A percentile compares a stretch with the other conserved stretches of the same genome.
Evolutionary conservation across 495 filamentous ascomycete species (phyloP).

Genomic region (Staphylotrichum longicolle): DNA sequence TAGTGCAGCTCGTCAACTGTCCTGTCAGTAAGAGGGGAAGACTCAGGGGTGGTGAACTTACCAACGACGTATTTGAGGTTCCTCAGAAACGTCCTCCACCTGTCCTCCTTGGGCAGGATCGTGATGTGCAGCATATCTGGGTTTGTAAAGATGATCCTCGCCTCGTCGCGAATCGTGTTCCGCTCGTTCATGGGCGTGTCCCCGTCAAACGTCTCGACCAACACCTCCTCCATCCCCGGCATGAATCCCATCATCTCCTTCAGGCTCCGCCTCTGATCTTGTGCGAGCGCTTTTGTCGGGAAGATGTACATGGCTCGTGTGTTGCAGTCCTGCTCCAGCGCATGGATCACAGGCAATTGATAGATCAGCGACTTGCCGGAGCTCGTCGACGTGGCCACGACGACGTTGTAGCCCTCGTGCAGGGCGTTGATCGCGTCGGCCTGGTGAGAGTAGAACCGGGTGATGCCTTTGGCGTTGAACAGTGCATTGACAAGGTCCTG

Average conservation of each 20-base stretch:
- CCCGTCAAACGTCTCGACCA: slow-evolving; percentile 94
- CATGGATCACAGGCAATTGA: slow-evolving; percentile 88
- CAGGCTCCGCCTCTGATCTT: slow-evolving; percentile 89
- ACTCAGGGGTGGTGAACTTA: slow-evolving; percentile 28
- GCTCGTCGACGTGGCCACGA: slow-evolving; percentile 91
- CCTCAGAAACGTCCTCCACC: slow-evolving; percentile 84
- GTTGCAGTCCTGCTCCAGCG: slow-evolving; percentile 71
- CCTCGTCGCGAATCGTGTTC: slow-evolving; percentile 80
- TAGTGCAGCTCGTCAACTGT: slow-evolving; percentile 83
- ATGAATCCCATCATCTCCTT: slow-evolving; percentile 81
- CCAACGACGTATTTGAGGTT: slow-evolving; percentile 88
- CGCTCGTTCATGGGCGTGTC: slow-evolving; percentile 83
- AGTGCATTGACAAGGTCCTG: slow-evolving; percentile 91
- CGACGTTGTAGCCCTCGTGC: slow-evolving; percentile 78
- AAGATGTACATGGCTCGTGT: slow-evolving; percentile 97
- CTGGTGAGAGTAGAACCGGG: slow-evolving; percentile 89
- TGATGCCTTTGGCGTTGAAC: slow-evolving; percentile 85
- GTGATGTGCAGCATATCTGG: slow-evolving; percentile 97
- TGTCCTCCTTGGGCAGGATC: slow-evolving; percentile 86
- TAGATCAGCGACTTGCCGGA: slow-evolving; percentile 98
- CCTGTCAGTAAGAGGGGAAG: neutral
- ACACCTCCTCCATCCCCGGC: slow-evolving; percentile 65
- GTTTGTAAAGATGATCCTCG: slow-evolving; percentile 94
- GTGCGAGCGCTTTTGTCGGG: slow-evolving; percentile 93
- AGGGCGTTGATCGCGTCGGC: slow-evolving; percentile 91